Percentiles rank a stretch among this genome's conserved stretches.
Conservation (phyloP, 495 filamentous ascomycete genomes). For the Xylaria grammica region DNA sequence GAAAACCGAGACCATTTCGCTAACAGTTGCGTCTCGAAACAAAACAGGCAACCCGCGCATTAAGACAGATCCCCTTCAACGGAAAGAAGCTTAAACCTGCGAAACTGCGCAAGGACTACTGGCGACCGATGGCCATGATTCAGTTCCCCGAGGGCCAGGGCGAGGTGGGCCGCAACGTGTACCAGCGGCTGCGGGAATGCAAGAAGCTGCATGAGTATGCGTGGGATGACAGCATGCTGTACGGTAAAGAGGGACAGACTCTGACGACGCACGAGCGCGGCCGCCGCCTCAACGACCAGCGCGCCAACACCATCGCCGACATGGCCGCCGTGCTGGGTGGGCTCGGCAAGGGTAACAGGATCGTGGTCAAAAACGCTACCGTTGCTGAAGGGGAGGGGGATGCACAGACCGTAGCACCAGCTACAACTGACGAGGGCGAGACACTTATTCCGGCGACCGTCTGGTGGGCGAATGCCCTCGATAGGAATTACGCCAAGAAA, state of each 20-base stretch:
- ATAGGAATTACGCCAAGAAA: constrained; percentile 65
- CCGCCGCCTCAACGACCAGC: constrained; percentile 78
- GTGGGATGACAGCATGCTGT: constrained; percentile 62
- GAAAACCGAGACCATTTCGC: neutral
- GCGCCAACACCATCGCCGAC: constrained; percentile 86
- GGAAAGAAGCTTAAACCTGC: constrained; percentile 88
- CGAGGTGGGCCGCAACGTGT: constrained; percentile 72
- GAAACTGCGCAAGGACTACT: constrained; percentile 86
- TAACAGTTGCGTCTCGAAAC: neutral
- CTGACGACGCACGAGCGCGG: constrained; percentile 62
- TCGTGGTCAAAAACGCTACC: constrained; percentile 39
- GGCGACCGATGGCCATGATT: constrained; percentile 80
- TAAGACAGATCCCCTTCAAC: constrained; percentile 81
- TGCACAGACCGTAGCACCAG: constrained; percentile 1
- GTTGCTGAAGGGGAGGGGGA: constrained; percentile 36
- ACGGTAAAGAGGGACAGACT: constrained; percentile 47
- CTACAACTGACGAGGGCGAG: constrained; percentile 18
- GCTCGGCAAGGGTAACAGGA: constrained; percentile 50
- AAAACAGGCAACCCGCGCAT: constrained; percentile 64
- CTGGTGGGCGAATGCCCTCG: constrained; percentile 71
- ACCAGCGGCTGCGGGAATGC: constrained; percentile 82
- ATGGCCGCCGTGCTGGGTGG: constrained; percentile 75
- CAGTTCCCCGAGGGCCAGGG: constrained; percentile 64
- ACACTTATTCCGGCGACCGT: constrained; percentile 52
- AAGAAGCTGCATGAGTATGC: constrained; percentile 68